Evolutionary conservation across 768 basidiomycete genomes (phyloP), one percentile per base, ranked within the genome.

Genomic region (Sporobolomyces pararoseus): DNA sequence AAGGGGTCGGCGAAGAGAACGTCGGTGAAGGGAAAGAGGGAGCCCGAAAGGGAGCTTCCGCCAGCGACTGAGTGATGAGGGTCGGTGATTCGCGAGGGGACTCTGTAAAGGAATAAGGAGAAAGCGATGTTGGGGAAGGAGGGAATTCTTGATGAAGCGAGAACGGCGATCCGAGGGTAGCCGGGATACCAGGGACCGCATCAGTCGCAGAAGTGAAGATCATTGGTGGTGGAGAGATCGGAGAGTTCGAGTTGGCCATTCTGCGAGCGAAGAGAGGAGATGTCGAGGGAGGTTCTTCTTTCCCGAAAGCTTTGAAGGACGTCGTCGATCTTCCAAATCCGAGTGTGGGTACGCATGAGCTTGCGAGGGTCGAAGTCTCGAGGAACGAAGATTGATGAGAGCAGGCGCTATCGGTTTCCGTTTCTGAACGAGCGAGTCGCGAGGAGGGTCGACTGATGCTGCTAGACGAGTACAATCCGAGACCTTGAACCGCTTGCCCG

Each of bases 321-420:
- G 31, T 61, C 7, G 59, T 61, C 32, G 59, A 61, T 7, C 32
- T 7, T 14, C 44, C 59, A 32, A 47, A 47, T 7, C 19, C 46
- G 29, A 25, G 32, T 4, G 59, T 49, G 21, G 29, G 46, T 10
- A 63, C 68, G 2, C 53, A 64, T 21, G 68, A 61, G 53, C 63
- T 65, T 23, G 63, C 68, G 35, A 70, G 59, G 0, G 69, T 70
- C 29, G 69, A 70, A 3, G 63, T 50, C 51, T 57, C 69, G 47
- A 70, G 52, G 4, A 52, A 61, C n/a, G 50, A 54, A 13, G 69
- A 70, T 19, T 27, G 4, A 7, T 58, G 29, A 2, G 68, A 70
- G 46, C 46, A 61, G 27, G 13, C 7, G 46, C 46, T 61, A 46
- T 61, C 59, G 37, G n/a, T 21, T 4, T 61, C 59, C 17, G 46